A percentile compares a stretch with the other conserved stretches of the same genome.
These are phyloP conservation scores for Fusarium haematococcum DNA, from an alignment of 2,329 filamentous ascomycete species.

Conservation along the genomic window DNA sequence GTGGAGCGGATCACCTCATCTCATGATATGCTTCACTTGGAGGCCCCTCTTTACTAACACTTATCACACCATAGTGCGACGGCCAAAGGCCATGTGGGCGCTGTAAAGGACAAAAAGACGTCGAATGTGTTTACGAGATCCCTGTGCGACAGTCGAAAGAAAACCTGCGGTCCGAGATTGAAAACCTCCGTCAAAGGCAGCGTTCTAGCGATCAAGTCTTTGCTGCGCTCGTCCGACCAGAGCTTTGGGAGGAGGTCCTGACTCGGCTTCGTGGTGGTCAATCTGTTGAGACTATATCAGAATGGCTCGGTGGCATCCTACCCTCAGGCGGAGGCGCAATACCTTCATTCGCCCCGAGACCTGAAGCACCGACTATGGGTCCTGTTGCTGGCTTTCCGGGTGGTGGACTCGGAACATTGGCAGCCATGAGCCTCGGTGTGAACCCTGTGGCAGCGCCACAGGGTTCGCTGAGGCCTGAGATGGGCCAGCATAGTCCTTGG, in stretches of 20 bases:
- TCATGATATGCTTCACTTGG: not conserved
- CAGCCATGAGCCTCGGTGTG: constrained; percentile 48
- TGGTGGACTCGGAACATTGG: constrained; percentile 42
- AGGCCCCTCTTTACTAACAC: constrained; percentile 29
- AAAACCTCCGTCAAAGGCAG: constrained; percentile 65
- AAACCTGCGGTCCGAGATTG: constrained; percentile 69
- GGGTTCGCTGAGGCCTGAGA: constrained; percentile 51
- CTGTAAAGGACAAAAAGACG: constrained; percentile 65
- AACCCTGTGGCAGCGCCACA: constrained; percentile 48
- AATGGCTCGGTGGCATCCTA: constrained; percentile 59
- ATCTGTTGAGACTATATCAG: constrained; percentile 65
- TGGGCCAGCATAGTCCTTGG: constrained; percentile 62
- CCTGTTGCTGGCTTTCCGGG: constrained; percentile 46
- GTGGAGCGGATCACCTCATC: not conserved
- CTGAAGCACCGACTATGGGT: constrained; percentile 32
- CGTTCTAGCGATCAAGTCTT: constrained; percentile 67
- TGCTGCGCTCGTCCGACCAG: constrained; percentile 63
- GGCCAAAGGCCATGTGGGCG: constrained; percentile 67
- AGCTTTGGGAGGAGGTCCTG: constrained; percentile 67
- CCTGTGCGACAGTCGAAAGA: constrained; percentile 74
- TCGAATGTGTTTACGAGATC: constrained; percentile 71
- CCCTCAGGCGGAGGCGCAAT: constrained; percentile 48
- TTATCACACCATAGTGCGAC: constrained; percentile 62
- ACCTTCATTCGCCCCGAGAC: constrained; percentile 42
- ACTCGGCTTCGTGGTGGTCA: constrained; percentile 65